Conservation (phyloP, 805 yeast species). For the Hanseniaspora taiwanica region DNA sequence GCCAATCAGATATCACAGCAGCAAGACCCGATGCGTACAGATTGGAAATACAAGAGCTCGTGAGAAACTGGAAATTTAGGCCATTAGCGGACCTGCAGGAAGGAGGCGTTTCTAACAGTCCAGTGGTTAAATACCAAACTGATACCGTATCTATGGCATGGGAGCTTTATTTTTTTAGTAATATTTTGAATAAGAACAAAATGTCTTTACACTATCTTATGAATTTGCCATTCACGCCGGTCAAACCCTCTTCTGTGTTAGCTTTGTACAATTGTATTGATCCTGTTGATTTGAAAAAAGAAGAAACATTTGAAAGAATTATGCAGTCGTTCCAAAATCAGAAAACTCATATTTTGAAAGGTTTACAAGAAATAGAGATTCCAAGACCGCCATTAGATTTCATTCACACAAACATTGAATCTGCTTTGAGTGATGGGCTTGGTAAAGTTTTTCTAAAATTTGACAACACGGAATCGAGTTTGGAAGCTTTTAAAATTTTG, state of each 20-base stretch:
- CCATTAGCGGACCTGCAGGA: no score
- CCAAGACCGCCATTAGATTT: constrained; percentile 40
- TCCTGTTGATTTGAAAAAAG: constrained; percentile 47
- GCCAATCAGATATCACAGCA: no score
- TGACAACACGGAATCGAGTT: constrained; percentile 35
- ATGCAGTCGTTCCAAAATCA: constrained; percentile 32
- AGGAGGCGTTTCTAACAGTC: no score
- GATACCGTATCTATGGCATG: no score
- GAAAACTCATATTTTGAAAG: constrained; percentile 31
- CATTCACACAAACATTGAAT: constrained; percentile 21
- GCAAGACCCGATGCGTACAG: not conserved
- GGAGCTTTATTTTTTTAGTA: no score
- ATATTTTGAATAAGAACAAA: no score
- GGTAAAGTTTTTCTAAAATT: constrained; percentile 68
- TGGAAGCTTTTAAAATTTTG: constrained; percentile 39
- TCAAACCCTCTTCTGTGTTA: constrained; percentile 33
- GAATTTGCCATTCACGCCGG: constrained; percentile 1
- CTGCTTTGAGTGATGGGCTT: constrained; percentile 36
- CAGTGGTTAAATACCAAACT: no score
- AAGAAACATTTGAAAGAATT: constrained; percentile 34
- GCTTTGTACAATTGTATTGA: constrained; percentile 55
- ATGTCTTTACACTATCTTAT: constrained; percentile 2
- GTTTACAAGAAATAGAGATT: constrained; percentile 39
- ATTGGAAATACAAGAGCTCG: no score
- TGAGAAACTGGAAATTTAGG: no score